Evolutionary conservation across 164 flowering plant species (phyloP), one percentile per base, ranked within the genome.

Genomic region (Nymphaea thermarum): DNA sequence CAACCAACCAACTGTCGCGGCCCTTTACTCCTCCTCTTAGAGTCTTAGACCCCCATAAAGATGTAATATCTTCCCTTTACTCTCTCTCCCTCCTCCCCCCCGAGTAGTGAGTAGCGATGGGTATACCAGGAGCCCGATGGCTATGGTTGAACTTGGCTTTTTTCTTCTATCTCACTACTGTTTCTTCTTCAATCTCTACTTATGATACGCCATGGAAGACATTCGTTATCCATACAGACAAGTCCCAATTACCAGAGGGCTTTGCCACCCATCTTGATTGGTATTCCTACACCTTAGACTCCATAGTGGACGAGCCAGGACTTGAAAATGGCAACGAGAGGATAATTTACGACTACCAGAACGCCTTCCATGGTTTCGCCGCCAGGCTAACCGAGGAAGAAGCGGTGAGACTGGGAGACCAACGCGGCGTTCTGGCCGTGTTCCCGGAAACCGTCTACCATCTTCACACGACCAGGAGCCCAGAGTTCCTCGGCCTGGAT

Each of bases 401-500:
- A 74, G 87, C 85, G 2, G 71, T 70, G 70, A 78, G 47, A 63
- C 80, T 92, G 6, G 77, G 79, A 68, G 64, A 72, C 43, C 72
- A 72, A 66, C 71, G 81, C 17, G 94, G 89, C 0, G 98, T 92
- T 4, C 25, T 88, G 67, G 81, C 84, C 3, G 69, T 88, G 4
- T 74, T 76, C 64, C 90, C 87, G 0, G 96, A 92, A 44, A 75
- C 75, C 0, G 71, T 77, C 3, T 86, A 89, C 79, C 75, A 86
- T 2, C 79, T 90, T 3, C 98, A 92, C 82, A 92, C 98, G 36
- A 92, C 98, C 0, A 81, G 98, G 69, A 92, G 96, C 66, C 96
- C 98, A 1, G 61, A 62, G 72, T 90, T 92, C 66, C 88, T 92
- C 4, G 94, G 96, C 65, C 84, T 88, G 2, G 84, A 78, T 36